These are phyloP conservation scores for Epichloe festucae DNA, from an alignment of 2,329 filamentous ascomycete species.

Conservation along the genomic window DNA sequence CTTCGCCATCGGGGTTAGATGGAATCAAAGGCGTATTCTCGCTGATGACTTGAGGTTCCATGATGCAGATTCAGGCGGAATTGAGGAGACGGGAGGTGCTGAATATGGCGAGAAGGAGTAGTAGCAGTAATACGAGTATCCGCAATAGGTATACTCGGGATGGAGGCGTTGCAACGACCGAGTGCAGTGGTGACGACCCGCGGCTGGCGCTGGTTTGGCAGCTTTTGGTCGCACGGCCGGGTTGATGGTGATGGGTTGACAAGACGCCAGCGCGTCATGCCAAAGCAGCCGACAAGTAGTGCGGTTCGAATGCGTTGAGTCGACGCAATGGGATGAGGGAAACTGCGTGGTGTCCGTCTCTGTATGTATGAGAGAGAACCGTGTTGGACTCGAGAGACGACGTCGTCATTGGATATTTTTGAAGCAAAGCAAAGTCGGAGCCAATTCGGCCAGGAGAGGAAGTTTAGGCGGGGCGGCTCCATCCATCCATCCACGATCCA, in stretches of 20 bases:
- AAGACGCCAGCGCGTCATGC: not conserved
- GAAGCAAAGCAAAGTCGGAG: not conserved
- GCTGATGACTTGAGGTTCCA: conserved; percentile 16
- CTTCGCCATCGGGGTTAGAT: conserved; percentile 10
- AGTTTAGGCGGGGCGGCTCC: conserved; percentile 3
- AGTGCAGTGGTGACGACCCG: not conserved
- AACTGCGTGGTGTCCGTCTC: no score
- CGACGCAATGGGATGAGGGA: not conserved
- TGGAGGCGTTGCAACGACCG: not conserved
- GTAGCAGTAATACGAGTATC: no score
- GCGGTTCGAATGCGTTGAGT: not conserved
- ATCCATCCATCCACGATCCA: not conserved
- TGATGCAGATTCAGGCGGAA: not conserved
- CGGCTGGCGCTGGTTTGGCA: not conserved
- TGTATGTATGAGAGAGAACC: not conserved
- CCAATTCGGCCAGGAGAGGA: conserved; percentile 4
- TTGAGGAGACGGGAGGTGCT: not conserved
- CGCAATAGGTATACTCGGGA: not conserved
- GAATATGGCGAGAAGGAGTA: not conserved
- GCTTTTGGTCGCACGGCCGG: conserved; percentile 1
- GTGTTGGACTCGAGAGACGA: not conserved
- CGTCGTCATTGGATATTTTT: not conserved
- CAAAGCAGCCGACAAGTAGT: not conserved
- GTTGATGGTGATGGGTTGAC: not conserved
- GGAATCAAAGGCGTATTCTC: conserved; percentile 25